Evolutionary conservation across 2,329 filamentous ascomycete species (phyloP).

Genomic region (Sporothrix euskadiensis): DNA sequence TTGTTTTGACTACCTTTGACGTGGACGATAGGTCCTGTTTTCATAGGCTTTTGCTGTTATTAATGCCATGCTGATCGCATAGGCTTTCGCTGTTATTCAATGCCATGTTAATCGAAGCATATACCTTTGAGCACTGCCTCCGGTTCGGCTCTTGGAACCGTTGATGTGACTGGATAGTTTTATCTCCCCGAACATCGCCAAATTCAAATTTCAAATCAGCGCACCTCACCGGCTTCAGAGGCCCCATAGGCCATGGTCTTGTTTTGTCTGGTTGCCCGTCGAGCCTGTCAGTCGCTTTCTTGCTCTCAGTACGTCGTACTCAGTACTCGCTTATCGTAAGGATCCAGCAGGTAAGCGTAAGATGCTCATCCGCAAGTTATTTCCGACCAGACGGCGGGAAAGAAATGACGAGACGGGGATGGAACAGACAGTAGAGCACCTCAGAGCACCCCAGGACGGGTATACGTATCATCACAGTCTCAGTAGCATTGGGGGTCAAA

Average conservation of each 20-base stretch:
- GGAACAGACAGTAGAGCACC: not conserved
- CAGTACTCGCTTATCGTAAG: not conserved
- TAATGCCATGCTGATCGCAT: not conserved
- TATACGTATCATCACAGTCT: slow-evolving; percentile 5
- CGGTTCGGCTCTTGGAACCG: not conserved
- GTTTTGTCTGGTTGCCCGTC: not conserved
- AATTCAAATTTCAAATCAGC: not conserved
- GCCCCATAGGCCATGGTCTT: not conserved
- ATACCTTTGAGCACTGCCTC: not conserved
- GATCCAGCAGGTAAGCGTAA: not conserved
- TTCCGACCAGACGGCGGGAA: not conserved
- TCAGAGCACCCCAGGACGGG: not conserved
- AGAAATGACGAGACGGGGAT: not conserved
- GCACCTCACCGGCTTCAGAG: not conserved
- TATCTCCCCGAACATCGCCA: not conserved
- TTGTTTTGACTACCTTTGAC: not conserved
- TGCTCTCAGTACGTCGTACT: no score
- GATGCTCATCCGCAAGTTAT: slow-evolving; percentile 1
- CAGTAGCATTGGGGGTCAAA: slow-evolving; percentile 1
- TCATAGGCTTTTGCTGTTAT: not conserved
- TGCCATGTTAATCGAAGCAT: not conserved
- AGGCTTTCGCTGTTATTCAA: no score
- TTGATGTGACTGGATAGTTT: not conserved
- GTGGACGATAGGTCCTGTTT: not conserved
- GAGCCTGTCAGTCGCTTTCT: not conserved